These are phyloP conservation scores for Acorus calamus DNA, from an alignment of 106 monocot species.

Conservation along the genomic window DNA sequence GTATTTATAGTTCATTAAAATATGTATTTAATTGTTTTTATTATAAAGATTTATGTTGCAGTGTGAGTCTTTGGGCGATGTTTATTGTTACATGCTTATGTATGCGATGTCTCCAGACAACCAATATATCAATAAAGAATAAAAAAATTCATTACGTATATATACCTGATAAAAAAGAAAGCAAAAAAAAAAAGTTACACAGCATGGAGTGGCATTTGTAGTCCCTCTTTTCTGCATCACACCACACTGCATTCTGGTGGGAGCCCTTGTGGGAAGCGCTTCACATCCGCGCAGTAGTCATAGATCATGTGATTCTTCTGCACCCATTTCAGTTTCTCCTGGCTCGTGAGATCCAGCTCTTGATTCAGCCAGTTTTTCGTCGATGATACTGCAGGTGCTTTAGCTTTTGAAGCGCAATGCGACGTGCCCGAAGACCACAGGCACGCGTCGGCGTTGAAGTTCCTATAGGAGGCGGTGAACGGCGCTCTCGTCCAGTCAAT, in stretches of 20 bases:
- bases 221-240: background rate
- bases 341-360: slow-evolving; percentile 8
- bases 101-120: too few species aligned
- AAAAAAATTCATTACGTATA: too few species aligned
- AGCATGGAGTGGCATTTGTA: too few species aligned
- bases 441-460: slow-evolving; percentile 4
- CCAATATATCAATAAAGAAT: too few species aligned
- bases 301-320: slow-evolving; percentile 23
- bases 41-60: too few species aligned
- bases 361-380: background rate
- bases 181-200: too few species aligned
- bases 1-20: too few species aligned
- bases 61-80: too few species aligned
- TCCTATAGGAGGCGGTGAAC: slow-evolving; percentile 6
- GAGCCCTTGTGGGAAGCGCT: slow-evolving; percentile 17
- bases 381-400: too few species aligned
- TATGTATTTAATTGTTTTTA: too few species aligned
- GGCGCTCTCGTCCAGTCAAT: slow-evolving; percentile 9
- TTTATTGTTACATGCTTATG: too few species aligned
- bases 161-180: too few species aligned
- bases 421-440: background rate
- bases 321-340: slow-evolving; percentile 11
- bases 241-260: slow-evolving; percentile 15
- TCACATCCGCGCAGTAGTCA: slow-evolving; percentile 12
- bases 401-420: background rate